These are phyloP conservation scores for Rugosomyces carneus DNA, from an alignment of 1,284 basidiomycete species.

Conservation along the genomic window DNA sequence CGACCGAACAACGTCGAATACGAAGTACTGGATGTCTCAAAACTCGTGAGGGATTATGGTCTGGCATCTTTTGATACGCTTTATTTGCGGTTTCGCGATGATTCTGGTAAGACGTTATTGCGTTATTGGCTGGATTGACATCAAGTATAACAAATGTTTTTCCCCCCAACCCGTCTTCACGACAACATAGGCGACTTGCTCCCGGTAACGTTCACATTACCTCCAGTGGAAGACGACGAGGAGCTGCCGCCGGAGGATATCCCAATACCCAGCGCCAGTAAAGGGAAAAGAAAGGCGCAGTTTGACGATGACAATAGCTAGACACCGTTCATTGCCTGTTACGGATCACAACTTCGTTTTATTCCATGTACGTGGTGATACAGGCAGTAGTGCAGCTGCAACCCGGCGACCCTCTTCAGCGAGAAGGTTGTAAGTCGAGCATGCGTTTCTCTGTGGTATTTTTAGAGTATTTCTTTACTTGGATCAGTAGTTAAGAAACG, in stretches of 20 bases:
- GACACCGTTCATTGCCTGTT: too few species aligned
- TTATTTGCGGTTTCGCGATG: conserved; percentile 59
- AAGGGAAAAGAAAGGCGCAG: conserved; percentile 36
- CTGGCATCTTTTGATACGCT: conserved; percentile 58
- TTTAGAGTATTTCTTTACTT: background rate
- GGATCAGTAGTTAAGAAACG: conserved; percentile 28
- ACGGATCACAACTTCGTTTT: conserved; percentile 20
- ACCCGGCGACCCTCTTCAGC: conserved; percentile 90
- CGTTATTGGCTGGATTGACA: conserved; percentile 7
- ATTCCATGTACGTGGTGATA: conserved; percentile 43
- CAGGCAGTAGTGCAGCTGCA: conserved; percentile 81
- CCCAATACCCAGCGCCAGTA: conserved; percentile 24
- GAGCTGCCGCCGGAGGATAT: conserved; percentile 12
- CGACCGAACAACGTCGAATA: conserved; percentile 43
- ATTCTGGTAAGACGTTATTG: conserved; percentile 41
- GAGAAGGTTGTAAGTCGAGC: conserved; percentile 90
- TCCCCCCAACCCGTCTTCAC: conserved; percentile 2
- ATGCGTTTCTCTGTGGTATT: conserved; percentile 74
- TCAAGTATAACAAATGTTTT: conserved; percentile 13
- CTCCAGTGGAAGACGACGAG: conserved; percentile 23
- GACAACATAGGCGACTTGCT: conserved; percentile 22
- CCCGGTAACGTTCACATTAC: conserved; percentile 23
- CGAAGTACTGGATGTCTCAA: conserved; percentile 40
- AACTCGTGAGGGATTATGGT: conserved; percentile 40
- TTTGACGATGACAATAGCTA: conserved; percentile 13